Base-by-base conservation (phyloP, 2,329 filamentous ascomycete species). In the Thielaviopsis punctulata region DNA sequence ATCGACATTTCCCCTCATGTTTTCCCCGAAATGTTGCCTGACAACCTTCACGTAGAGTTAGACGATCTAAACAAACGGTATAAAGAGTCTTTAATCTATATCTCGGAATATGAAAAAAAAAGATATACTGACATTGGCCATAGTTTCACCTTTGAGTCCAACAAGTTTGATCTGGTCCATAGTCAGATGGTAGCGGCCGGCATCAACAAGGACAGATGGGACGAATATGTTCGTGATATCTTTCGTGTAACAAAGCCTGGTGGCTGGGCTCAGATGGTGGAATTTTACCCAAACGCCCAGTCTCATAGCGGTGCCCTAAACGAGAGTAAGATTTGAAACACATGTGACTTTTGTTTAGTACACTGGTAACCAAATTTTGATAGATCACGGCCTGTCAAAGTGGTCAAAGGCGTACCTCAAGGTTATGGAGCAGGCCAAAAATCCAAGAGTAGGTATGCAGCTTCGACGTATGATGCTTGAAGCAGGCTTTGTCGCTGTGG, bases 221-320 rank as follows among this genome's bases (percentile, higher is more conserved):
- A 69, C 52, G 72, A 73, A 27, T 95, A 93, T 64, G 65, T 94
- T 57, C 70, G 72, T 58, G 89, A 95, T 59, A 84, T 94, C 55
- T 76, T 78, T 57, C 73, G 77, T 21, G 73, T 87, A 9, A 68
- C 89, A 56, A 82, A 78, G 49, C 82, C 80, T 5, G 83, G 81
- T 2, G 88, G 89, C 1, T 95, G 87, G 86, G 75, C 84, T 55
- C 87, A 95, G 62, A 81, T 94, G 74, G 77, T 86, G n/a, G 89
- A 95, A 62, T 76, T 89, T 59, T 87, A 93, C 61, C 82, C 82
- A 64, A 86, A 87, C 57, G 80, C 86, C 23, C 89, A 94, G 63
- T 94, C 86, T 0, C 80, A 90, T 59, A 93, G 86, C 60, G 87
- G 87, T 4, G 79, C 77, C n/a, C 68, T 92, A 59, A 80, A 77